These are phyloP conservation scores for Coemansia sp. DNA, from an alignment of 192 early-diverging fungal species.

Conservation along the genomic window DNA sequence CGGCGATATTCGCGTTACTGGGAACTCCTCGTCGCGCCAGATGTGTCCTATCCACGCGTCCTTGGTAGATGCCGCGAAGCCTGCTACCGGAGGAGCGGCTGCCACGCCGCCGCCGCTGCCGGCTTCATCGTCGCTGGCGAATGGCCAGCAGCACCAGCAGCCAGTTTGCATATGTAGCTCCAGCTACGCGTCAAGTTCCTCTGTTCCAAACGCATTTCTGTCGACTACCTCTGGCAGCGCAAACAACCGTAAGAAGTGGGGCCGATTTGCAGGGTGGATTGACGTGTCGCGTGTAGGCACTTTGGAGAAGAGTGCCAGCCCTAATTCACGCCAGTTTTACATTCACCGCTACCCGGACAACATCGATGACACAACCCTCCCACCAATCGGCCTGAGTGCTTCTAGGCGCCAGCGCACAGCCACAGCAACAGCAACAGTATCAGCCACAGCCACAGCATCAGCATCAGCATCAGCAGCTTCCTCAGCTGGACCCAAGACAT, in stretches of 20 bases:
- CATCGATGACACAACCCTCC: conserved; percentile 14
- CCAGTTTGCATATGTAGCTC: conserved; percentile 16
- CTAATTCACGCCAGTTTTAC: conserved; percentile 44
- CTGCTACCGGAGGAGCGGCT: not conserved
- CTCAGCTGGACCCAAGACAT: conserved; percentile 16
- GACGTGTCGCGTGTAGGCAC: conserved; percentile 47
- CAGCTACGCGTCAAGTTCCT: conserved; percentile 3
- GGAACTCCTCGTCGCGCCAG: conserved; percentile 15
- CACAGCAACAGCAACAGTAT: not conserved
- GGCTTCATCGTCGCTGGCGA: not conserved
- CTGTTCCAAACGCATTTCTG: conserved; percentile 35
- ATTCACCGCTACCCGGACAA: conserved; percentile 37
- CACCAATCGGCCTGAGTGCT: not conserved
- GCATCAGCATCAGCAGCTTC: not conserved
- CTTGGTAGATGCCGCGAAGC: conserved; percentile 5
- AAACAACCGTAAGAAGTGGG: conserved; percentile 40
- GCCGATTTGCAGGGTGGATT: conserved; percentile 51
- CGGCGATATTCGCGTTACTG: conserved; percentile 47
- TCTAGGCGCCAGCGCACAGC: conserved; percentile 22
- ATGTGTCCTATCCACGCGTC: conserved; percentile 24
- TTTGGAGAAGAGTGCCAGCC: conserved; percentile 46
- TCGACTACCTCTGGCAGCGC: conserved; percentile 33
- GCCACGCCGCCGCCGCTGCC: not conserved
- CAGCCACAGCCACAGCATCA: not conserved
- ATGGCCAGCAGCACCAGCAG: not conserved